Conservation (phyloP, 345 rosid species). For the Populus deltoides region DNA sequence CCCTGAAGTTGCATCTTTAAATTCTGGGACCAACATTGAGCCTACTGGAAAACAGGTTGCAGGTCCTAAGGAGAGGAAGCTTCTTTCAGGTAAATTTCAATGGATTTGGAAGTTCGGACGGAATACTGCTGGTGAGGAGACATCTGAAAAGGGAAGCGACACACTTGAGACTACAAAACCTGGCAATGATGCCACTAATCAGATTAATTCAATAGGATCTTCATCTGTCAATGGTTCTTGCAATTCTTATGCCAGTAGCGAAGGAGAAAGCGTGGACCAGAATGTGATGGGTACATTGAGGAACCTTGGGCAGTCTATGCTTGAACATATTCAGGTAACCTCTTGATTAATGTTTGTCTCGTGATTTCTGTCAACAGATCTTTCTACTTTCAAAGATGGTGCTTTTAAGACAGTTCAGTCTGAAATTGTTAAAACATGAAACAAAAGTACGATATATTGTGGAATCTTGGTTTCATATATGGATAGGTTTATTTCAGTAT, state of each 20-base stretch:
- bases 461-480: neutral
- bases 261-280: slow-evolving; percentile 60
- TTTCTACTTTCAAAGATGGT: neutral
- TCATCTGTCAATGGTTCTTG: slow-evolving; percentile 34
- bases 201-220: slow-evolving; percentile 25
- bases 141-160: slow-evolving; percentile 35
- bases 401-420: neutral
- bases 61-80: slow-evolving; percentile 47
- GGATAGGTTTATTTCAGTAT: neutral
- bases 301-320: slow-evolving; percentile 87
- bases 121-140: slow-evolving; percentile 45
- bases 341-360: neutral
- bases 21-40: slow-evolving; percentile 29
- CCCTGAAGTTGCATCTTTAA: slow-evolving; percentile 34
- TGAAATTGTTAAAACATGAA: neutral
- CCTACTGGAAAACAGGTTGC: slow-evolving; percentile 29
- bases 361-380: neutral
- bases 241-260: slow-evolving; percentile 34
- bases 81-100: slow-evolving; percentile 67
- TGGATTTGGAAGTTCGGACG: slow-evolving; percentile 94
- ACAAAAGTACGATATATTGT: neutral
- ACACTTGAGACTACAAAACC: slow-evolving; percentile 36
- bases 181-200: slow-evolving; percentile 25
- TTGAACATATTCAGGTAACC: slow-evolving; percentile 92
- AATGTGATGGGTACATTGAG: slow-evolving; percentile 64